Percentiles rank a stretch among this genome's conserved stretches.
Conservation (phyloP, 2,329 filamentous ascomycete genomes). For the Trichoderma aggressivum region DNA sequence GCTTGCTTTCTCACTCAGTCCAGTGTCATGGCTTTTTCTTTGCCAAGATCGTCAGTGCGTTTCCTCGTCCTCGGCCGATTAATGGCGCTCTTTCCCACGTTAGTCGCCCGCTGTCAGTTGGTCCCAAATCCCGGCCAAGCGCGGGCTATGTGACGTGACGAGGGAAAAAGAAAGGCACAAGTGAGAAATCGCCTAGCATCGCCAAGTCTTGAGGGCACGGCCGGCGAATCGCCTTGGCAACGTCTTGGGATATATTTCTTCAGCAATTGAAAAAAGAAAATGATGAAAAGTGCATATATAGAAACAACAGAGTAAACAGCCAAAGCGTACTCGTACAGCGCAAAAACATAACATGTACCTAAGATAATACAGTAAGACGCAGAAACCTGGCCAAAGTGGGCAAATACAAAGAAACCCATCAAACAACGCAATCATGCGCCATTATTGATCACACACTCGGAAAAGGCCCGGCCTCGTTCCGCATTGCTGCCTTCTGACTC, state of each 20-base stretch:
- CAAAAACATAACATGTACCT: neutral
- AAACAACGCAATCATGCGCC: neutral
- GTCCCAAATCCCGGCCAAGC: neutral
- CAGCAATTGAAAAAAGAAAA: neutral
- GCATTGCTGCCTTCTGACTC: neutral
- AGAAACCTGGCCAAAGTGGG: neutral
- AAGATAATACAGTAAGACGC: neutral
- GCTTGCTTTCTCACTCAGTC: neutral
- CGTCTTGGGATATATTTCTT: neutral
- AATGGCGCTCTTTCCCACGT: neutral
- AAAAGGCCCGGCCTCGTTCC: neutral
- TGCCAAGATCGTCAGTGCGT: neutral
- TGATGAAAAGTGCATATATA: neutral
- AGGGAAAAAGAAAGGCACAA: neutral
- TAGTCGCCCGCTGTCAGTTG: neutral
- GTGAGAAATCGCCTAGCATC: neutral
- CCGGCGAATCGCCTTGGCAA: conserved; percentile 5
- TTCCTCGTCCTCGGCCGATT: neutral
- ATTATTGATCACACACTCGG: neutral
- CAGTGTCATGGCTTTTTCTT: neutral
- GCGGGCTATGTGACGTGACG: neutral
- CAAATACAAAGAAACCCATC: neutral
- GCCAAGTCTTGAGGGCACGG: conserved; percentile 11
- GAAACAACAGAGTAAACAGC: neutral
- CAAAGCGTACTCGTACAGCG: neutral